Evolutionary conservation across 768 basidiomycete species (phyloP), one percentile per base, ranked within the genome.

Genomic region (Inosperma sp.): DNA sequence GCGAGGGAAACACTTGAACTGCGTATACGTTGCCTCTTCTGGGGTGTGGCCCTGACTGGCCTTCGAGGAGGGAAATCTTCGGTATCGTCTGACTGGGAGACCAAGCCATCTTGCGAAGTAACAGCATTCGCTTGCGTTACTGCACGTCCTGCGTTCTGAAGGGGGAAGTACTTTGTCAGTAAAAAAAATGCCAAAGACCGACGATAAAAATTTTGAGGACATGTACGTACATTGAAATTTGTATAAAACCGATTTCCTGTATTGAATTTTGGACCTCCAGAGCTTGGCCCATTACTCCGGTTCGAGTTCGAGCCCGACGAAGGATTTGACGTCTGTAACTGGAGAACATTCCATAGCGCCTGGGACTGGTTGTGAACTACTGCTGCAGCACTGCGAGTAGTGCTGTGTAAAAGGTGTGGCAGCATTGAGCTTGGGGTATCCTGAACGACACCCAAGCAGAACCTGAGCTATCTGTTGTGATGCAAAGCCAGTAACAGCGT

Each of bases 271-370:
- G 85, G 75, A 25, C 86, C 80, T 3, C 88, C 86, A 42, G 88
- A 76, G 35, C 86, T 81, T 46, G 86, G 66, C 10, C 82, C 79
- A 33, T 79, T 75, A 51, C 75, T 72, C 65, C 71, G 66, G 44
- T 65, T 63, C 56, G 83, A 80, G 57, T 75, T 61, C 49, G 75
- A 56, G 59, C 73, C 60, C 22, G 75, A 68, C 7, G 75, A 72
- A 7, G 78, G 69, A 8, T 71, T 65, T 35, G 78, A 73, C 3
- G 79, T 73, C 68, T 83, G 83, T 14, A 81, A 62, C 62, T 88
- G 84, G 49, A 90, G 76, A 48, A 86, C 89, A 76, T 86, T 91
- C 52, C 88, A 74, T 64, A 90, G 72, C 0, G 86, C 79, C 54
- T 83, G 75, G 4, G 74, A 76, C 64, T 86, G 86, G 54, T 83